Percentiles rank a stretch among this genome's conserved stretches.
These are phyloP conservation scores for Psilocybe sp. DNA, from an alignment of 768 basidiomycete species.

Conservation along the genomic window DNA sequence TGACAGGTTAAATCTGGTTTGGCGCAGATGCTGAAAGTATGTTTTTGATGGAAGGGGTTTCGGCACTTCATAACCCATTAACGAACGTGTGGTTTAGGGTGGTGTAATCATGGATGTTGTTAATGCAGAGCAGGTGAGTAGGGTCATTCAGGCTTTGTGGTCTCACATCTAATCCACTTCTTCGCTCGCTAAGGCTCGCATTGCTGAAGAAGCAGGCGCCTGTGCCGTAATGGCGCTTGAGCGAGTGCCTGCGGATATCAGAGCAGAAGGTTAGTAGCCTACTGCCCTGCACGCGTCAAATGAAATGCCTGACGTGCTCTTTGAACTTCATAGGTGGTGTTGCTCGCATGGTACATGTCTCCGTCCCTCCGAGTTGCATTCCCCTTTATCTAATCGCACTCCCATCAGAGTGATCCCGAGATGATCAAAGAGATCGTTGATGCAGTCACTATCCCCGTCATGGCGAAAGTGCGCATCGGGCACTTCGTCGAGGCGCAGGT, in stretches of 20 bases:
- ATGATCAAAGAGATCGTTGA: slow-evolving; percentile 97
- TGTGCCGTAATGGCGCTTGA: slow-evolving; percentile 98
- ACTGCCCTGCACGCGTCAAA: background rate
- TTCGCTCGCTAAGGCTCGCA: slow-evolving; percentile 65
- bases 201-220: slow-evolving; percentile 96
- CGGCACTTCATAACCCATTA: slow-evolving; percentile 5
- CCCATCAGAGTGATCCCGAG: slow-evolving; percentile 78
- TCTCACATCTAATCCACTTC: slow-evolving; percentile 9
- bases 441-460: slow-evolving; percentile 95
- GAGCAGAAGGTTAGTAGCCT: slow-evolving; percentile 54
- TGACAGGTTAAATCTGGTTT: slow-evolving; percentile 86
- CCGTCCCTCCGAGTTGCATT: background rate
- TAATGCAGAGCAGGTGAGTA: slow-evolving; percentile 56
- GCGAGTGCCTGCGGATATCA: slow-evolving; percentile 93
- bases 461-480: slow-evolving; percentile 95
- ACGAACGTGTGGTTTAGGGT: slow-evolving; percentile 41
- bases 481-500: slow-evolving; percentile 98
- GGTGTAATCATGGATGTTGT: slow-evolving; percentile 96
- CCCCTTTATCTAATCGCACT: slow-evolving; percentile 15
- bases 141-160: background rate
- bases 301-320: background rate
- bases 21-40: slow-evolving; percentile 94
- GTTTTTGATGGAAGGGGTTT: slow-evolving; percentile 12
- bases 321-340: slow-evolving; percentile 61
- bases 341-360: slow-evolving; percentile 76